Base-by-base conservation (phyloP, 805 yeast genomes). In the Metschnikowia lochheadii region DNA sequence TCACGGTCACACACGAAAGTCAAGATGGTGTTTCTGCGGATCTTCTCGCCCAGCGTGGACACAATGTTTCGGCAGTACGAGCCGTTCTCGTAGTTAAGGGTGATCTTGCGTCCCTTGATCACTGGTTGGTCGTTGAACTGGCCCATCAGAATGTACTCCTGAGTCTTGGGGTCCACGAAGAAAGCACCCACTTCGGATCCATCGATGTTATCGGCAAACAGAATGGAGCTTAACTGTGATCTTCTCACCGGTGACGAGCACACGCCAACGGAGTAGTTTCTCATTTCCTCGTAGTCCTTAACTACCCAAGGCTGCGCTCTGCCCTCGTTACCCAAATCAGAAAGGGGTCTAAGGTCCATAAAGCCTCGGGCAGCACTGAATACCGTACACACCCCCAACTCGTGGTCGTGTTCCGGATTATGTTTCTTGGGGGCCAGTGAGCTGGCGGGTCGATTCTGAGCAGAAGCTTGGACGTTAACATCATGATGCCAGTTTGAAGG, bases 1-100 rank as follows among this genome's bases (percentile, higher is more conserved):
- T 86, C 92, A 53, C 87, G 76, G 65, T 89, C 96, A 66, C 97
- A 89, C 13, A 84, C 78, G 56, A 89, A 87, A 20, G 87, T 78
- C 43, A 89, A 63, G 3, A 87, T 65, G 0, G 95, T 79, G 2
- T 90, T 81, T 59, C 79, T 84, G 45, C 81, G 72, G 43, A 78
- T 52, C 35, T 73, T 77, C 45, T 75, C 67, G 0, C 86, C 85
- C 36, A 56, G 60, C 6, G 57, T 53, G 51, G 77, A 73, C 18
- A 78, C 56, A 5, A 70, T 51, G 23, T 64, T 64, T 37, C 65
- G 65, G 68, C 90, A 82, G 59, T 65, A 72, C 40, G 83, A 80
- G 2, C 96, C 96, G 60, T 81, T 78, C 36, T 71, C 77, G 65
- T 90, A 90, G 39, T 83, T 84, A 54, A 89, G 64, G 1, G 85